Evolutionary conservation across 2,329 filamentous ascomycete genomes (phyloP), one percentile per base, ranked within the genome.

Genomic region (Phyllosticta citribraziliensis): DNA sequence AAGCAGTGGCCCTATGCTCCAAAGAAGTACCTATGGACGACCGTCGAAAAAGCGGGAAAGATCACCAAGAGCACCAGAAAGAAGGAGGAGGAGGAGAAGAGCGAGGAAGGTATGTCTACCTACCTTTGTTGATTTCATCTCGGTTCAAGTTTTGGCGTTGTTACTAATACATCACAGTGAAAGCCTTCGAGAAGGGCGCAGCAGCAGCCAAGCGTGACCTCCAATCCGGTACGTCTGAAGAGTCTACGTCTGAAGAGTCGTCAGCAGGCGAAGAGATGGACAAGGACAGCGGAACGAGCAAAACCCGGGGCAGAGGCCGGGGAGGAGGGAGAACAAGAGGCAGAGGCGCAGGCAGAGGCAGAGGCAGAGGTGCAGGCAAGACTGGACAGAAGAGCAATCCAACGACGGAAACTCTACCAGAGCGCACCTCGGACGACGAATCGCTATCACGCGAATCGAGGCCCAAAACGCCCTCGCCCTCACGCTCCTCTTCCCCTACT

Each of bases 221-320:
- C 24, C 67, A 69, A 19, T 72, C 72, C 67, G 73, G 76, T 78
- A 71, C 64, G 75, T 72, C 63, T 62, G 17, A 57, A 56, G 40
- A 55, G 35, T 57, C 62, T 61, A 22, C 22, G 22, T 20, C 30
- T 2, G 19, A 17, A 24, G n/a, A 65, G 65, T 52, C 63, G 68
- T 6, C 50, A 27, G 11, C 57, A 10, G 60, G 6, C 8, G 52
- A 5, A 53, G 52, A 19, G 20, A 9, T 19, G 19, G n/a, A 19
- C 17, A 24, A 19, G 19, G 20, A 8, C 12, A 47, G 40, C 17
- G 40, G 40, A n/a, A n/a, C 40, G 19, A 5, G 40, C 14, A 5
- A 10, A 8, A 30, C 27, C 27, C 27, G 17, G n/a, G 40, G 40
- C 6, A 47, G 40, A n/a, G 40, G 14, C 6, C 51, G n/a, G 19